Evolutionary conservation across 164 flowering plant species (phyloP), one percentile per base, ranked within the genome.

Genomic region (Sextonia rubra): DNA sequence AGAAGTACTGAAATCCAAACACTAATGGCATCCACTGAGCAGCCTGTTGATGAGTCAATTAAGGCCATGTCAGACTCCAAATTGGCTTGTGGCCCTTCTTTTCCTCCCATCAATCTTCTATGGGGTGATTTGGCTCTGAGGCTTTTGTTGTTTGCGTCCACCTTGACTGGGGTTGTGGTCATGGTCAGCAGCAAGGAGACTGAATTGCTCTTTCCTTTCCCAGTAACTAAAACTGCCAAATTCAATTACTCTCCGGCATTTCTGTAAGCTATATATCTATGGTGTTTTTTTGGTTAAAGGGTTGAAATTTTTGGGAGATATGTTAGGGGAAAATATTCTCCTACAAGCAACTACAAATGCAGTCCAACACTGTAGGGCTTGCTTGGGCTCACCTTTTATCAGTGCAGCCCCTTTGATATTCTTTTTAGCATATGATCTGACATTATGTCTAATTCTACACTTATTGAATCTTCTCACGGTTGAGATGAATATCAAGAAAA

Each of bases 161-260:
- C 77, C 1, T 22, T 78, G 9, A 20, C 69, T 1, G 71, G 75
- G 18, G 64, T 74, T 1, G 23, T 74, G 4, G 55, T 78, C 27
- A 78, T 78, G 77, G 72, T 55, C 26, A 67, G 75, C 4, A 63
- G 72, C 69, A 74, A 71, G 23, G 73, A 78, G 69, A 74, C 77
- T 25, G 25, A 71, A 58, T 3, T 37, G 9, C 25, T 37, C 24
- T 64, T 64, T 0, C 20, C 66, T 5, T 18, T 15, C 20, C 24
- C 17, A 4, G n/a, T 63, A 8, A 1, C 15, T 32, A 32, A 12
- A 25, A 1, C 69, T 0, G 77, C 77, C 22, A 78, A 74, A 20
- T 78, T 68, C 49, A 62, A 32, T 15, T 64, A 75, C 30, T 74
- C 77, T 66, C 80, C 80, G 1, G 77, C 80, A 24, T 69, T 78